These are phyloP conservation scores for Nannizziopsis arthrosporioides DNA, from an alignment of 2,329 filamentous ascomycete genomes.

Conservation along the genomic window DNA sequence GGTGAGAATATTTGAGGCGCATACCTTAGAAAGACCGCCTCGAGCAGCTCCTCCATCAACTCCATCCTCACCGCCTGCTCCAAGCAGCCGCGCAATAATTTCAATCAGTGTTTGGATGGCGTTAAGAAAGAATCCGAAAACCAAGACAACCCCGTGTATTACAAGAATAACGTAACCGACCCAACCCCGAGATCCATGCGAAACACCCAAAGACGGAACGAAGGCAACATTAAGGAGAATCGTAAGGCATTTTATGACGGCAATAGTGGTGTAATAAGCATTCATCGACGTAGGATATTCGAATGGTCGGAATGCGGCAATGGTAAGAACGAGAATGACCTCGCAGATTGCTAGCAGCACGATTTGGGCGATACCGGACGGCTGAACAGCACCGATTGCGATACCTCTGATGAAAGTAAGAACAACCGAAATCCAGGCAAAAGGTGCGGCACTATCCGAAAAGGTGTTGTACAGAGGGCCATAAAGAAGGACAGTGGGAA, in stretches of 20 bases:
- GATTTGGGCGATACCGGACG: slow-evolving; percentile 84
- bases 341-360: slow-evolving; percentile 89
- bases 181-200: slow-evolving; percentile 76
- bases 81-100: slow-evolving; percentile 68
- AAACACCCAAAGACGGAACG: slow-evolving; percentile 66
- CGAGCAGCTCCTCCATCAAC: slow-evolving; percentile 53
- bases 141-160: slow-evolving; percentile 70
- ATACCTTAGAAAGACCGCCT: slow-evolving; percentile 68
- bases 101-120: slow-evolving; percentile 83
- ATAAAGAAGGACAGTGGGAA: slow-evolving; percentile 78
- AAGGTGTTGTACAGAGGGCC: slow-evolving; percentile 96
- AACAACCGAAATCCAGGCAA: slow-evolving; percentile 74
- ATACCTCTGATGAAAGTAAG: slow-evolving; percentile 78
- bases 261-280: slow-evolving; percentile 79
- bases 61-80: slow-evolving; percentile 60
- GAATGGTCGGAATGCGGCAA: slow-evolving; percentile 84
- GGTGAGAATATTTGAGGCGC: slow-evolving; percentile 13
- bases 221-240: slow-evolving; percentile 72
- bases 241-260: slow-evolving; percentile 61
- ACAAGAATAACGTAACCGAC: slow-evolving; percentile 85
- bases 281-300: slow-evolving; percentile 94
- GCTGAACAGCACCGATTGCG: slow-evolving; percentile 83
- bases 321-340: slow-evolving; percentile 73
- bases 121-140: slow-evolving; percentile 89
- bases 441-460: slow-evolving; percentile 81